Evolutionary conservation across 768 basidiomycete genomes (phyloP).

Genomic region (Mycena capillaripes): DNA sequence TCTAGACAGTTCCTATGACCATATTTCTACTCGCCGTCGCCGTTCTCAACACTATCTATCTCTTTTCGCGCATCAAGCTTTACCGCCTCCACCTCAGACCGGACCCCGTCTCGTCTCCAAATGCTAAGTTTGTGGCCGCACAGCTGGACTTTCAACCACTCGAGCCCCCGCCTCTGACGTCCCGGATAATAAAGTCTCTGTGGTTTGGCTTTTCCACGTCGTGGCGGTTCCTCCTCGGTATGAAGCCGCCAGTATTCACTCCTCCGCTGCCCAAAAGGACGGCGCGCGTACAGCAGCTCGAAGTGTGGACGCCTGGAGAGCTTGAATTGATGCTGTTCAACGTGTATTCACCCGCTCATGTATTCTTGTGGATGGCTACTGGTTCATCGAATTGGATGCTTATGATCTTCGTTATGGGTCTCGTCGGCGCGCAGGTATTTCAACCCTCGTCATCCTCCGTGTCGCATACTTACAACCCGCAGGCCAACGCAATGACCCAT

Average conservation of each 20-base stretch:
- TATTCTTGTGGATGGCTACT: conserved; percentile 80
- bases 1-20: conserved; percentile 76
- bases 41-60: conserved; percentile 71
- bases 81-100: conserved; percentile 77
- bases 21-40: conserved; percentile 68
- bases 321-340: conserved; percentile 78
- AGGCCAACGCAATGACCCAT: conserved; percentile 66
- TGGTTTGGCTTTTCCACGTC: conserved; percentile 70
- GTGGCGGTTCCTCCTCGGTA: conserved; percentile 78
- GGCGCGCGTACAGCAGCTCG: conserved; percentile 79
- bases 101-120: conserved; percentile 79
- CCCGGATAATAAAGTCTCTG: conserved; percentile 57
- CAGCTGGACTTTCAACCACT: conserved; percentile 62
- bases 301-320: conserved; percentile 84
- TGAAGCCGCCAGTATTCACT: conserved; percentile 59
- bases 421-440: conserved; percentile 75
- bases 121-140: conserved; percentile 75
- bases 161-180: conserved; percentile 58
- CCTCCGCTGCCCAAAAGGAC: conserved; percentile 57
- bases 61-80: conserved; percentile 77
- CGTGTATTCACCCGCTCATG: conserved; percentile 85
- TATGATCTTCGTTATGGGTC: conserved; percentile 76
- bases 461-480: neutral
- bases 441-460: conserved; percentile 19
- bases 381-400: conserved; percentile 83